phyloP scores from a whole-genome alignment of 1,284 basidiomycete genomes.

The Schizopora paradoxa region DNA sequence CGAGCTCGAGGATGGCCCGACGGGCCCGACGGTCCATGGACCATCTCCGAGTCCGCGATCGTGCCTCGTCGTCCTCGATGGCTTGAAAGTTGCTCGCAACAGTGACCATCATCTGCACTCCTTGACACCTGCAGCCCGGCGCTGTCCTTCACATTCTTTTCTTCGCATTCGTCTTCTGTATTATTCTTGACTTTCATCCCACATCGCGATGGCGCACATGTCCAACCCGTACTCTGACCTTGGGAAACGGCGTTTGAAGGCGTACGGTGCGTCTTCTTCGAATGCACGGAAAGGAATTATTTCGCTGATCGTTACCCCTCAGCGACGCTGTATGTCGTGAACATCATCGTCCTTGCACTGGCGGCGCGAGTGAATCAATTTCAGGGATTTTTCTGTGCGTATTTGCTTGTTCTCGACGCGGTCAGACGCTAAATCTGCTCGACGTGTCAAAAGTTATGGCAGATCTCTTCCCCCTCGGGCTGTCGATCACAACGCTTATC shows the following conservation, averaged over 20 bases:
- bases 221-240: slow-evolving; percentile 13
- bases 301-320: background rate
- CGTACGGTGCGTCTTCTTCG: slow-evolving; percentile 14
- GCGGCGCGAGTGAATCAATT: slow-evolving; percentile 49
- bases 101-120: background rate
- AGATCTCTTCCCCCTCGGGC: slow-evolving; percentile 52
- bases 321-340: slow-evolving; percentile 41
- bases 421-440: slow-evolving; percentile 2
- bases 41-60: too few relatives aligned
- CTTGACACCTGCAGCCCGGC: slow-evolving; percentile 6
- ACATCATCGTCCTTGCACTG: slow-evolving; percentile 48
- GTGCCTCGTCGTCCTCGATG: too few relatives aligned
- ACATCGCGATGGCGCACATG: background rate
- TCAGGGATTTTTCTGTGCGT: slow-evolving; percentile 56
- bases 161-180: background rate
- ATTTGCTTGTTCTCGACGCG: slow-evolving; percentile 1
- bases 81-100: background rate
- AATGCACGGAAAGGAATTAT: background rate
- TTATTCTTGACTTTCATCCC: background rate
- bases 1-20: too few relatives aligned
- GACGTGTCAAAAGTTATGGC: slow-evolving; percentile 39
- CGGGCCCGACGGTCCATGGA: too few relatives aligned
- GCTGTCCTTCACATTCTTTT: background rate
- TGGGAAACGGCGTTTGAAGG: slow-evolving; percentile 16
- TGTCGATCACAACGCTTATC: slow-evolving; percentile 47